phyloP scores from a whole-genome alignment of 176 grass and related monocot species.

The Tillandsia fasciculata region DNA sequence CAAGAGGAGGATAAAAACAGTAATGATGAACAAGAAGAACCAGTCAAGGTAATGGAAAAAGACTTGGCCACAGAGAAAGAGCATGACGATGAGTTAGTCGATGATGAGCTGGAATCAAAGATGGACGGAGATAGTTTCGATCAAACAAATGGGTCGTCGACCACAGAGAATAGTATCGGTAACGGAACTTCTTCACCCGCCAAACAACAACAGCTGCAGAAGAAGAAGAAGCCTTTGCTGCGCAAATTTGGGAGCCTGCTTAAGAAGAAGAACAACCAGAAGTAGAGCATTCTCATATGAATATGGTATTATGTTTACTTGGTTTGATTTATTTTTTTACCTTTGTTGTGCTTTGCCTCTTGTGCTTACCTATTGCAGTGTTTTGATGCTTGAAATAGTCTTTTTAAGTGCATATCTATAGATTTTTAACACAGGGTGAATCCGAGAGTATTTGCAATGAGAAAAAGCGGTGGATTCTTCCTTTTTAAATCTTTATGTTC shows the following conservation, averaged over 20 bases:
- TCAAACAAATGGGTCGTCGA: slow-evolving; percentile 21
- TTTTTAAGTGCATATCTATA: slow-evolving; percentile 1
- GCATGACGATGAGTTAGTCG: slow-evolving; percentile 25
- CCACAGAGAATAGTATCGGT: slow-evolving; percentile 23
- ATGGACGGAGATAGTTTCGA: slow-evolving; percentile 35
- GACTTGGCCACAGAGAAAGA: slow-evolving; percentile 27
- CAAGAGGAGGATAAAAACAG: slow-evolving; percentile 38
- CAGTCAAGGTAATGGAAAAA: slow-evolving; percentile 26
- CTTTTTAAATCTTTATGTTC: background rate
- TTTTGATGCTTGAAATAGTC: slow-evolving; percentile 6
- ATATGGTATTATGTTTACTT: slow-evolving; percentile 31
- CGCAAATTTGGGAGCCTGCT: slow-evolving; percentile 81
- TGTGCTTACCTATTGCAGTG: slow-evolving; percentile 13
- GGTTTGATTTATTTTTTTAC: slow-evolving; percentile 27
- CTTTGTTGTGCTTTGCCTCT: slow-evolving; percentile 17
- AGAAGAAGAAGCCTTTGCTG: slow-evolving; percentile 75
- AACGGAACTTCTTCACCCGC: slow-evolving; percentile 34
- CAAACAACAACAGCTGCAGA: slow-evolving; percentile 50
- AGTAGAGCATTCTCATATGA: slow-evolving; percentile 31
- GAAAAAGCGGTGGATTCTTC: background rate
- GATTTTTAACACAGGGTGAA: background rate
- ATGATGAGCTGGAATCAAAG: slow-evolving; percentile 44
- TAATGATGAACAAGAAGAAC: slow-evolving; percentile 31
- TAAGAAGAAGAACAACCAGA: slow-evolving; percentile 86
- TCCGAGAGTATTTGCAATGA: slow-evolving; percentile 3